Conservation (phyloP, 441 rosid species). For the Jatropha podagrica region DNA sequence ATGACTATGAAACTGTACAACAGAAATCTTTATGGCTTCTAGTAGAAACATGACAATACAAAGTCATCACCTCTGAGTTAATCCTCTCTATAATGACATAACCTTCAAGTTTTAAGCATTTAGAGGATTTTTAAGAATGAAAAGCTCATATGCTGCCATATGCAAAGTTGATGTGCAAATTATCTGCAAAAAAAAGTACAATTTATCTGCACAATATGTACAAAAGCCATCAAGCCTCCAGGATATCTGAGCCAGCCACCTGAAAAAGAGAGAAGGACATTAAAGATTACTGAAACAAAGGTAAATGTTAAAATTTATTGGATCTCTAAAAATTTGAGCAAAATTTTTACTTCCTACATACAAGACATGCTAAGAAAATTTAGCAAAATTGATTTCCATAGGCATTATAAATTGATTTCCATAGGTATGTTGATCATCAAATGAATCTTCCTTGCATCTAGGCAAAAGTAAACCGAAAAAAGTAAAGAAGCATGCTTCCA, state of each 20-base stretch:
- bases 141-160: neutral
- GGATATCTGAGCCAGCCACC: constrained; percentile 20
- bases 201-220: neutral
- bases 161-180: neutral
- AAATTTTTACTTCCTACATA: neutral
- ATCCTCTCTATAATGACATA: neutral
- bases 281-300: neutral
- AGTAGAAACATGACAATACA: neutral
- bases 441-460: neutral
- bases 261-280: neutral
- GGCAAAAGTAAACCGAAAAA: neutral
- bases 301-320: neutral
- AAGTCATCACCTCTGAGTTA: neutral
- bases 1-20: constrained; percentile 9
- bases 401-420: too few species aligned
- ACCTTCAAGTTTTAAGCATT: neutral
- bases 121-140: neutral
- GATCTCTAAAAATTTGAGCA: neutral
- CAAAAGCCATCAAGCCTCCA: constrained; percentile 1
- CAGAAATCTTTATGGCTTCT: neutral
- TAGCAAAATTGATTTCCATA: neutral
- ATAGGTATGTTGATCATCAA: too few species aligned
- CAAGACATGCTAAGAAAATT: neutral
- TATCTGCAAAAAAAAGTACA: too few species aligned
- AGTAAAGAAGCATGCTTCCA: neutral